Evolutionary conservation across 2,329 filamentous ascomycete genomes (phyloP).

Genomic region (Polytolypa hystricis): DNA sequence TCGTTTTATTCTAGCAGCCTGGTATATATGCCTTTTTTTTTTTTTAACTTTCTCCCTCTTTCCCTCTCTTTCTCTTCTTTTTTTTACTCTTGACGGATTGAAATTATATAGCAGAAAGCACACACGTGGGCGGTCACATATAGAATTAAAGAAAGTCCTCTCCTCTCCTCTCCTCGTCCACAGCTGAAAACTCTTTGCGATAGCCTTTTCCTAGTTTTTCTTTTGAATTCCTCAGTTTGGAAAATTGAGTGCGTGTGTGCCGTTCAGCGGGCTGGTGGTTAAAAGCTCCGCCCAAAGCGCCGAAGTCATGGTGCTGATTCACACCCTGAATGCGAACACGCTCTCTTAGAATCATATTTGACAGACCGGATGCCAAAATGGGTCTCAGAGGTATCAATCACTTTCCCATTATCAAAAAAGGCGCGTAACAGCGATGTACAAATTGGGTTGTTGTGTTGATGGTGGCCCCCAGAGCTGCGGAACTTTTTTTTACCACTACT

Average conservation of each 20-base stretch:
- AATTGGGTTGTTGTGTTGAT: slow-evolving; percentile 24
- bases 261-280: slow-evolving; percentile 39
- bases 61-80: slow-evolving; percentile 14
- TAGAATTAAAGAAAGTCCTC: too few species aligned
- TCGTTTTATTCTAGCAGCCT: not conserved
- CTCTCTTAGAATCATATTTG: slow-evolving; percentile 28
- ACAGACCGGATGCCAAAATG: slow-evolving; percentile 40
- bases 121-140: too few species aligned
- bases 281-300: slow-evolving; percentile 41
- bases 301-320: slow-evolving; percentile 43
- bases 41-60: slow-evolving; percentile 10
- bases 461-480: slow-evolving; percentile 41
- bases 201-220: too few species aligned
- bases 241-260: too few species aligned
- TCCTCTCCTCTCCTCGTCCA: too few species aligned
- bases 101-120: too few species aligned
- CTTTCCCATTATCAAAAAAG: slow-evolving; percentile 16
- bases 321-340: slow-evolving; percentile 36
- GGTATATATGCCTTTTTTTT: not conserved
- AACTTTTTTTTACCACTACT: slow-evolving; percentile 23
- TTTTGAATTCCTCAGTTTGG: too few species aligned
- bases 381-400: slow-evolving; percentile 39
- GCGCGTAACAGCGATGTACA: slow-evolving; percentile 38
- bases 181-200: too few species aligned
- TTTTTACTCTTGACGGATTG: slow-evolving; percentile 5